These are phyloP conservation scores for Periglandula ipomoeae DNA, from an alignment of 2,329 filamentous ascomycete species.

Conservation along the genomic window DNA sequence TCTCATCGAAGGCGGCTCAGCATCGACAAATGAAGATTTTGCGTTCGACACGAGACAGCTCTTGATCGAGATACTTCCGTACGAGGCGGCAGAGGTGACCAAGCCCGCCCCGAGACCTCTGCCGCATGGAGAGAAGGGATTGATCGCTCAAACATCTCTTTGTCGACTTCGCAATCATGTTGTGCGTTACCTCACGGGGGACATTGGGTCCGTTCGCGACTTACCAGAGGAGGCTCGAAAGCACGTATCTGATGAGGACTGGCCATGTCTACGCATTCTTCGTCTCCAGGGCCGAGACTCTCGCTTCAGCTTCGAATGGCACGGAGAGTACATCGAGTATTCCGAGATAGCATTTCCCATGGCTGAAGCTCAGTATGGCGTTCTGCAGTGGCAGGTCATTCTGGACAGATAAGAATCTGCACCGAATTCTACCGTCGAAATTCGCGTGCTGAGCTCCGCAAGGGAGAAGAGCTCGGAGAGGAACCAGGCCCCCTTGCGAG, in stretches of 20 bases:
- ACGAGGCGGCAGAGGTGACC: constrained; percentile 9
- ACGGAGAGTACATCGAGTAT: too few relatives aligned
- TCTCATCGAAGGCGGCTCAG: constrained; percentile 12
- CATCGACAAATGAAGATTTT: constrained; percentile 21
- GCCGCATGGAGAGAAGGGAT: constrained; percentile 23
- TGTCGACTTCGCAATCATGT: constrained; percentile 31
- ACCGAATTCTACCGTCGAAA: too few relatives aligned
- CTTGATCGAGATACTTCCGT: constrained; percentile 27
- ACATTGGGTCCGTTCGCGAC: constrained; percentile 29
- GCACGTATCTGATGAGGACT: constrained; percentile 13
- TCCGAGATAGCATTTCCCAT: too few relatives aligned
- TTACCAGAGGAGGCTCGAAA: constrained; percentile 14
- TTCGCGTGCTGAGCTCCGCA: too few relatives aligned
- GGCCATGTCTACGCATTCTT: too few relatives aligned
- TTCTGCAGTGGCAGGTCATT: too few relatives aligned
- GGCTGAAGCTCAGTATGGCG: too few relatives aligned
- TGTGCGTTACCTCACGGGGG: constrained; percentile 32
- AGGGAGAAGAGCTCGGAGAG: too few relatives aligned
- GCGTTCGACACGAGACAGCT: constrained; percentile 26
- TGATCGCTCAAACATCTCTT: constrained; percentile 31
- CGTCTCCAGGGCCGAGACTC: too few relatives aligned
- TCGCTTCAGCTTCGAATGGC: too few relatives aligned
- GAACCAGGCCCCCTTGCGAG: too few relatives aligned
- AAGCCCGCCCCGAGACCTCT: constrained; percentile 12
- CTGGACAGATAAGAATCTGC: too few relatives aligned